phyloP scores from a whole-genome alignment of 208 protist species.

The Kentomonas sorsogonicus region DNA sequence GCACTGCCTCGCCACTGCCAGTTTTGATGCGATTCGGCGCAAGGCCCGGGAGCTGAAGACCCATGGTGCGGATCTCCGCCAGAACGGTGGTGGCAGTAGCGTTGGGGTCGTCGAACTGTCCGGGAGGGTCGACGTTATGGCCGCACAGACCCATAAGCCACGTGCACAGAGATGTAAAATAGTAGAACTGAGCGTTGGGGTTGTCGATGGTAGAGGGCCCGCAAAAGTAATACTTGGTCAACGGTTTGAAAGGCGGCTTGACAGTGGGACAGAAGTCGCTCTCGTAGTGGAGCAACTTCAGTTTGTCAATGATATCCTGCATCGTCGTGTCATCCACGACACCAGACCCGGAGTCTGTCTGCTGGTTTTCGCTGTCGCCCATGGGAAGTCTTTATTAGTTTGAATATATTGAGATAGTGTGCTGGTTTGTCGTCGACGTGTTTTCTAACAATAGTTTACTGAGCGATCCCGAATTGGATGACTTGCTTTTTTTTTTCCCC shows the following conservation, averaged over 20 bases:
- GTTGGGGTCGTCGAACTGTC: conserved; percentile 89
- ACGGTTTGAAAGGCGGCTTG: conserved; percentile 79
- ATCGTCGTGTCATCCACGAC: conserved; percentile 73
- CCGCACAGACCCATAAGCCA: conserved; percentile 85
- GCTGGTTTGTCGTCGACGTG: conserved; percentile 26
- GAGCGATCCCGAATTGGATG: no score
- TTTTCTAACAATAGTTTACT: conserved; percentile 9
- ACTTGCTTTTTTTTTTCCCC: conserved; percentile 15
- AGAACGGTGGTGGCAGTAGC: conserved; percentile 81
- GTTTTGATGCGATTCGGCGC: conserved; percentile 81
- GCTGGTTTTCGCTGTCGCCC: no score
- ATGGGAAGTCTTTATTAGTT: no score
- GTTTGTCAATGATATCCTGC: conserved; percentile 81
- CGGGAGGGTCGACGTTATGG: conserved; percentile 61
- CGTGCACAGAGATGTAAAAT: conserved; percentile 83
- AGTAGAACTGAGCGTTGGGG: conserved; percentile 86
- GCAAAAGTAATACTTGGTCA: conserved; percentile 76
- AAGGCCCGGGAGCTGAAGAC: conserved; percentile 63
- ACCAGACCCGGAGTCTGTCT: conserved; percentile 6
- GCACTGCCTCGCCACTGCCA: conserved; percentile 77
- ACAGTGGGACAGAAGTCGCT: conserved; percentile 63
- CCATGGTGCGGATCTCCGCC: conserved; percentile 67
- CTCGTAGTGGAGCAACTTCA: conserved; percentile 78
- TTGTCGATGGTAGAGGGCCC: conserved; percentile 78
- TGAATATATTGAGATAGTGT: no score